phyloP scores from a whole-genome alignment of 805 yeast species.

The Candida parachauliodes region DNA sequence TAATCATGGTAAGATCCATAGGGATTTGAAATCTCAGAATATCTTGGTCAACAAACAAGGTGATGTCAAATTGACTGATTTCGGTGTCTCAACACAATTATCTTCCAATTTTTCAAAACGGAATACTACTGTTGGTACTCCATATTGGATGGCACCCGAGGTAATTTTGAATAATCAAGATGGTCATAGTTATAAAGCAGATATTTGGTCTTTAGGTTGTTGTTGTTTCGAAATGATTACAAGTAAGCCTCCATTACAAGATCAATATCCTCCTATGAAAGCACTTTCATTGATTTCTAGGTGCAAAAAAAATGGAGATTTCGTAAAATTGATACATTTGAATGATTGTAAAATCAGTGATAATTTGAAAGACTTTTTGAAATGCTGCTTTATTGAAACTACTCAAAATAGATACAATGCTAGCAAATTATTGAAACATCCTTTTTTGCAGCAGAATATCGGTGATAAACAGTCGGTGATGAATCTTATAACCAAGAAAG shows the following conservation, averaged over 20 bases:
- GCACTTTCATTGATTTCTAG: slow-evolving; percentile 38
- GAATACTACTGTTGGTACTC: slow-evolving; percentile 52
- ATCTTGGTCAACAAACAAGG: slow-evolving; percentile 35
- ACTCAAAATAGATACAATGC: slow-evolving; percentile 32
- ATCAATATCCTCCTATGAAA: slow-evolving; percentile 38
- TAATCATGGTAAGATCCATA: slow-evolving; percentile 70
- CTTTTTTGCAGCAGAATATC: slow-evolving; percentile 20
- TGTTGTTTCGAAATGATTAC: slow-evolving; percentile 69
- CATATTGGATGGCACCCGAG: slow-evolving; percentile 67
- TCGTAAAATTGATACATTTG: slow-evolving; percentile 25
- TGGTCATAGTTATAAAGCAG: slow-evolving; percentile 58
- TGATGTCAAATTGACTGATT: slow-evolving; percentile 41
- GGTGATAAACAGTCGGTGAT: slow-evolving; percentile 19
- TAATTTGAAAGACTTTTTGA: slow-evolving; percentile 28
- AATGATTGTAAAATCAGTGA: slow-evolving; percentile 19
- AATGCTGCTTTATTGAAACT: slow-evolving; percentile 31
- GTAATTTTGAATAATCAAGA: slow-evolving; percentile 55
- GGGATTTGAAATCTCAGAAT: slow-evolving; percentile 43
- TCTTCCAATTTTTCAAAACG: slow-evolving; percentile 40
- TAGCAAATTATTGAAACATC: slow-evolving; percentile 28
- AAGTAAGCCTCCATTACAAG: slow-evolving; percentile 68
- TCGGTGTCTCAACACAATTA: slow-evolving; percentile 44
- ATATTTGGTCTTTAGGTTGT: slow-evolving; percentile 78
- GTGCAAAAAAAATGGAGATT: slow-evolving; percentile 29
- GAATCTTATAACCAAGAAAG: slow-evolving; percentile 31